Evolutionary conservation across 768 basidiomycete species (phyloP), one percentile per base, ranked within the genome.

Genomic region (Podaxis sp.): DNA sequence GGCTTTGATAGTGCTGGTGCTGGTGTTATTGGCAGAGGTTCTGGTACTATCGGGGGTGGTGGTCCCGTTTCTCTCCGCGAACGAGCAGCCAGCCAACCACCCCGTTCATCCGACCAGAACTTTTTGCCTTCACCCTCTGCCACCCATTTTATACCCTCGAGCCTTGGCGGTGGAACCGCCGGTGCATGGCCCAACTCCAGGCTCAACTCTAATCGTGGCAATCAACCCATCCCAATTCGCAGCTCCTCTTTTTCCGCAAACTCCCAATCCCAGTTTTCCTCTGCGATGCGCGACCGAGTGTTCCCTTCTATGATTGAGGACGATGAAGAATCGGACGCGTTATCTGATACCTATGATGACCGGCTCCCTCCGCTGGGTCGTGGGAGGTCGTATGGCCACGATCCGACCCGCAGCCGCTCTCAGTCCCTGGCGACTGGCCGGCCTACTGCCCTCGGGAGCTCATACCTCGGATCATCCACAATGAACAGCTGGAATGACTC

Each of bases 291-390:
- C 46, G 88, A 87, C 59, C 77, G 85, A 36, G 71, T 78, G 9
- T 92, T 93, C 73, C 82, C 87, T 4, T 90, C 89, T 24, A 93
- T 90, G 1, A 85, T 89, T 67, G 92, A 93, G 75, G 90, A 93
- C 67, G 91, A 93, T 72, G 61, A 62, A 36, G 91, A 93, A 74
- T 84, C 83, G 0, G 89, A 90, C 58, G 76, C 73, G 7, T 74
- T 85, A 24, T 84, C 82, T 54, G 88, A 90, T 70, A 82, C 81
- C 51, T 87, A 87, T 68, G 87, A 89, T 63, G 84, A 87, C 38
- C 79, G 75, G 51, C 78, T 76, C 33, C 74, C 83, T 3, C 80
- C 82, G 17, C 71, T 82, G 30, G 70, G 75, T 40, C 79, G 87
- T 38, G 87, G 87, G 4, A 83, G 88, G n/a, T 76, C 81, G 12